phyloP scores from a whole-genome alignment of 2,329 filamentous ascomycete genomes.

The Neofusicoccum sp. region DNA sequence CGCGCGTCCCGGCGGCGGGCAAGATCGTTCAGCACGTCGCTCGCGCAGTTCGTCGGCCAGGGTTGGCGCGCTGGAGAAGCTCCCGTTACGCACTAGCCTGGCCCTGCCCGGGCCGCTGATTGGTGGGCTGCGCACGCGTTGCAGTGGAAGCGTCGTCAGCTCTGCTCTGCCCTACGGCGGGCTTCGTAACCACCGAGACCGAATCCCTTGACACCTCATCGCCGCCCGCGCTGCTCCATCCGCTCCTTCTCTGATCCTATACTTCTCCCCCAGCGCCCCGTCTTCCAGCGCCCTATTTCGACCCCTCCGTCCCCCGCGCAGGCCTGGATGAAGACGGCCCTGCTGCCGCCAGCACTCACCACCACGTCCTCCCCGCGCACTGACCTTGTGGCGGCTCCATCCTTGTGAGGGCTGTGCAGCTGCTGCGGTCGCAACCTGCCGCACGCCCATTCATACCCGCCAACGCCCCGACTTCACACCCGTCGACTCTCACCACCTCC shows the following conservation, averaged over 20 bases:
- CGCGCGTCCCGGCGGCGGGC: slow-evolving; percentile 1
- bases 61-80: not conserved
- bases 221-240: slow-evolving; percentile 13
- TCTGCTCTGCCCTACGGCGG: not conserved
- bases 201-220: slow-evolving; percentile 22
- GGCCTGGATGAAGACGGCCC: slow-evolving; percentile 12
- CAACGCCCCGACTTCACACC: slow-evolving; percentile 12
- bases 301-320: slow-evolving; percentile 6
- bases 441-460: slow-evolving; percentile 17
- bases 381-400: slow-evolving; percentile 21
- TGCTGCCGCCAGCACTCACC: slow-evolving; percentile 9
- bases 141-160: not conserved
- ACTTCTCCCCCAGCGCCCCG: slow-evolving; percentile 12
- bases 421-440: slow-evolving; percentile 22
- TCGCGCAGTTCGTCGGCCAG: not conserved
- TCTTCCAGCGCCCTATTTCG: slow-evolving; percentile 7
- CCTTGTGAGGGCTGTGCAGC: slow-evolving; percentile 21
- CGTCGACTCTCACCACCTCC: not conserved
- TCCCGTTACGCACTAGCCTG: slow-evolving; percentile 10
- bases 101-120: not conserved
- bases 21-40: not conserved
- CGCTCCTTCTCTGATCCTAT: slow-evolving; percentile 12
- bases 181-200: not conserved
- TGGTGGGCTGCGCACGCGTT: not conserved
- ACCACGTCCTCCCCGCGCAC: slow-evolving; percentile 17